Conservation (phyloP, 129 eudicot species). For the Artemisia annua region DNA sequence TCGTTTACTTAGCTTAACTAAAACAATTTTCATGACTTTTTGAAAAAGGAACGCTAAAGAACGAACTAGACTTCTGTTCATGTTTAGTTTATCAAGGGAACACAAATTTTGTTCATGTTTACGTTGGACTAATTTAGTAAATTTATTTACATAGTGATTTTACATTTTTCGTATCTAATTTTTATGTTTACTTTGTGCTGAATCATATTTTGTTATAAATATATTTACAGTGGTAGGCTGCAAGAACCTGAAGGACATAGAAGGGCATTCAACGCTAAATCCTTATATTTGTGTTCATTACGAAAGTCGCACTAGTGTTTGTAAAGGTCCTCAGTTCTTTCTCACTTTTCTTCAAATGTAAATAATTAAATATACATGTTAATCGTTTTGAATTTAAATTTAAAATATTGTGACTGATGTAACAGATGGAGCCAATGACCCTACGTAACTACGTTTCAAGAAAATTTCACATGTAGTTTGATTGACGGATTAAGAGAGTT, state of each 20-base stretch:
- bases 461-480: conserved; percentile 67
- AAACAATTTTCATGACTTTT: too few species aligned
- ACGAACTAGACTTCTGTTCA: too few species aligned
- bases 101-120: too few species aligned
- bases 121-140: too few species aligned
- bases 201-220: too few species aligned
- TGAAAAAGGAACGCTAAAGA: too few species aligned
- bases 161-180: too few species aligned
- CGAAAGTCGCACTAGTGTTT: conserved; percentile 54
- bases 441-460: conserved; percentile 88
- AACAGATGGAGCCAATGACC: conserved; percentile 86
- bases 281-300: conserved; percentile 83
- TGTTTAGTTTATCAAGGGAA: too few species aligned
- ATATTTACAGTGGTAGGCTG: conserved; percentile 64
- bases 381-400: too few species aligned
- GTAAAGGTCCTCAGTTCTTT: conserved; percentile 51
- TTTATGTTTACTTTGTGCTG: too few species aligned
- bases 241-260: conserved; percentile 72
- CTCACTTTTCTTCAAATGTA: background rate
- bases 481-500: conserved; percentile 83
- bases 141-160: too few species aligned
- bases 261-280: conserved; percentile 93
- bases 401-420: background rate
- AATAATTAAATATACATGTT: background rate
- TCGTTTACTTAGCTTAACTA: too few species aligned